Evolutionary conservation across 805 yeast genomes (phyloP), one percentile per base, ranked within the genome.

Genomic region (Zygosaccharomyces lentus): DNA sequence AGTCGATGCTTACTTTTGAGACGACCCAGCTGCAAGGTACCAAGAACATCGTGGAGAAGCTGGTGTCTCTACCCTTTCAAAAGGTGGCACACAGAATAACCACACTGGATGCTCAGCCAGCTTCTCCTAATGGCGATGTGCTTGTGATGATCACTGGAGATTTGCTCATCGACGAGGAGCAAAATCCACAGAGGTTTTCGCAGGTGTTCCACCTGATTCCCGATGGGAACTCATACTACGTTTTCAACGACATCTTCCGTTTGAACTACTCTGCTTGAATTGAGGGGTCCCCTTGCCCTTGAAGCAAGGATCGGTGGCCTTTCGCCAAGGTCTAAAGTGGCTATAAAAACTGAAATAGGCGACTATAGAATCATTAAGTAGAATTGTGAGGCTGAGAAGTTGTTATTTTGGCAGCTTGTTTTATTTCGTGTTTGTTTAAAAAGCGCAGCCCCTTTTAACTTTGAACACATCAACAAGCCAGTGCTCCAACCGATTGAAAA

Each of bases 121-220:
- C 95, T 31, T 84, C 96, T 47, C 87, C 95, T 48, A 79, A 74
- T 58, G 91, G 93, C 52, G 97, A 91, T 65, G 95, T 93, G 46
- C 76, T 93, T 59, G 98, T 91, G 44, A 84, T 93, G 93, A 97
- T 93, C 59, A 93, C 99, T 45, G 99, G 99, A 53, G 96, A 87
- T 69, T 78, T 93, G 55, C 71, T 89, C 59, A 71, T 75, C 53
- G 99, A 93, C 67, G 98, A 91, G 53, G 98, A 93, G 74, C 86
- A 82, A 66, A 89, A 88, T 69, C 81, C 97, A 47, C 97, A 91
- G 71, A 83, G 96, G 72, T 93, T 90, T 73, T 87, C 98, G 26
- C 99, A 93, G 73, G 96, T 88, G 39, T 93, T 93, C 82, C 98
- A 93, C 67, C 80, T 93, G 72, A 83, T 89, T 53, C 97, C 96